A percentile compares a stretch with the other conserved stretches of the same genome.
Evolutionary conservation across 495 filamentous ascomycete genomes (phyloP).

Genomic region (Sordaria brevicollis): DNA sequence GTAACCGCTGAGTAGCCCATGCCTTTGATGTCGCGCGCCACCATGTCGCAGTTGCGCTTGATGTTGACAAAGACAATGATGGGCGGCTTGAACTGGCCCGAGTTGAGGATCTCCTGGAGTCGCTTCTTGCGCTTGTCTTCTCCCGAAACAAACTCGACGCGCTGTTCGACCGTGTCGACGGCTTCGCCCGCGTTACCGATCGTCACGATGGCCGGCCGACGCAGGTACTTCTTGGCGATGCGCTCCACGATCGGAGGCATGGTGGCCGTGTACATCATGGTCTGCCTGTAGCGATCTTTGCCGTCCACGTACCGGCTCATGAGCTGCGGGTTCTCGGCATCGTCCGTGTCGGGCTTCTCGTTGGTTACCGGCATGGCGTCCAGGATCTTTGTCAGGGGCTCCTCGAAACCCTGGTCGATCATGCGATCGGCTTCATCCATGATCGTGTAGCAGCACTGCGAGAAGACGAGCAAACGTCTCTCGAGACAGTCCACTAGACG

Average conservation of each 20-base stretch:
- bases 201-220: constrained; percentile 86
- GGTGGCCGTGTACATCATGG: constrained; percentile 99
- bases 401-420: constrained; percentile 98
- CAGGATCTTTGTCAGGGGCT: constrained; percentile 95
- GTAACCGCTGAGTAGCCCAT: constrained; percentile 89
- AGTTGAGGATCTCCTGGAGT: constrained; percentile 78
- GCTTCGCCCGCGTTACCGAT: constrained; percentile 94
- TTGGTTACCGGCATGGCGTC: constrained; percentile 92
- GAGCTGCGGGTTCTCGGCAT: constrained; percentile 73
- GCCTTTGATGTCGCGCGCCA: constrained; percentile 89
- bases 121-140: constrained; percentile 98
- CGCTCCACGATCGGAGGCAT: constrained; percentile 93
- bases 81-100: constrained; percentile 76
- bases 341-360: constrained; percentile 93
- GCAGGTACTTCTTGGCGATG: constrained; percentile 91
- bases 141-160: constrained; percentile 82
- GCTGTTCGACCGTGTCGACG: constrained; percentile 97
- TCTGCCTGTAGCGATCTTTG: constrained; percentile 87
- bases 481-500: constrained; percentile 97
- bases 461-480: constrained; percentile 78
- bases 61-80: constrained; percentile 99
- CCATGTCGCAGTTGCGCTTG: constrained; percentile 96
- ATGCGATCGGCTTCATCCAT: constrained; percentile 97
- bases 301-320: constrained; percentile 79
- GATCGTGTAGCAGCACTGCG: constrained; percentile 96